Percentiles rank a stretch among this genome's conserved stretches.
Evolutionary conservation across 345 rosid genomes (phyloP).

Genomic region (Boechera divaricarpa): DNA sequence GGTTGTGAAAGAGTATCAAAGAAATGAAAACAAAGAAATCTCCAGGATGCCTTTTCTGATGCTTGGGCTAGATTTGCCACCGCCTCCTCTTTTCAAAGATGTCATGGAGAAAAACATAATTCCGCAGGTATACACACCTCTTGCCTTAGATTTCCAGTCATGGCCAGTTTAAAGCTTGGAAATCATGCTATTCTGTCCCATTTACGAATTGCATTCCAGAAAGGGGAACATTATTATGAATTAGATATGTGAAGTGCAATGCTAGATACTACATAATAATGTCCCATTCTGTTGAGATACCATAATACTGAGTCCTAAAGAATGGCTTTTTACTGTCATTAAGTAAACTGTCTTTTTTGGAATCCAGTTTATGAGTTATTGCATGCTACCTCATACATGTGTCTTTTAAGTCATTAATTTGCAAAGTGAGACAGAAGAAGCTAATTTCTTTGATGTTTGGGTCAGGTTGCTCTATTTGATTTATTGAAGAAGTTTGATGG

Average conservation of each 20-base stretch:
- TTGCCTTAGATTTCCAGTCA: slow-evolving; percentile 6
- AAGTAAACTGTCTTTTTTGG: neutral
- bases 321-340: neutral
- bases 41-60: slow-evolving; percentile 90
- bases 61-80: slow-evolving; percentile 99
- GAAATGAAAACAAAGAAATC: slow-evolving; percentile 58
- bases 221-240: neutral
- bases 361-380: neutral
- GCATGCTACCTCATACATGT: neutral
- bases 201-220: slow-evolving; percentile 13
- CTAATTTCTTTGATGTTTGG: slow-evolving; percentile 33
- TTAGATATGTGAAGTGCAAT: neutral
- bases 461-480: slow-evolving; percentile 87
- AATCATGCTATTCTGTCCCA: neutral
- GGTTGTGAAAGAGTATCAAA: slow-evolving; percentile 79
- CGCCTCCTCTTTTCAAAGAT: slow-evolving; percentile 95
- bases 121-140: slow-evolving; percentile 71
- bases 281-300: slow-evolving; percentile 8
- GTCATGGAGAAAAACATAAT: slow-evolving; percentile 99
- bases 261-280: neutral
- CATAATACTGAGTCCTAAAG: neutral
- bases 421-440: slow-evolving; percentile 6
- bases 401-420: neutral
- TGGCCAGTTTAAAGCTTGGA: slow-evolving; percentile 14
- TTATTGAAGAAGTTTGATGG: slow-evolving; percentile 97